phyloP scores from a whole-genome alignment of 2,329 filamentous ascomycete species.

The Trichoderma breve region DNA sequence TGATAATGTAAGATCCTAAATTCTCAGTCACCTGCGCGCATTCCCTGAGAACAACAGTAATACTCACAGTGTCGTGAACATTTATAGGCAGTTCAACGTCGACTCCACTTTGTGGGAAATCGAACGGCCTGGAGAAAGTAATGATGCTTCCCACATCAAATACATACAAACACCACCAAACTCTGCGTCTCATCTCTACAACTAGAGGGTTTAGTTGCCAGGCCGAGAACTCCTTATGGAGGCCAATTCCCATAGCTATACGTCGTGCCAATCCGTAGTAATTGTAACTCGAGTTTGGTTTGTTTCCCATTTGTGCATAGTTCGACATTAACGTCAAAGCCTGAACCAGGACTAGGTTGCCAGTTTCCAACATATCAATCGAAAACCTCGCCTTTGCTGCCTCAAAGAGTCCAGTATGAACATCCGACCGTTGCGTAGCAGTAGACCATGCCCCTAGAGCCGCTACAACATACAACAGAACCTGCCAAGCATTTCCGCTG shows the following conservation, averaged over 20 bases:
- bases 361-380: constrained; percentile 35
- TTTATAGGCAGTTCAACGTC: not conserved
- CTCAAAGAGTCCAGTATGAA: constrained; percentile 8
- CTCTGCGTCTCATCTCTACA: constrained; percentile 37
- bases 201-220: not conserved
- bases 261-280: constrained; percentile 46
- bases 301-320: constrained; percentile 47
- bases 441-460: not conserved
- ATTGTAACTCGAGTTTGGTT: constrained; percentile 49
- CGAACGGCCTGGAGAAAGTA: constrained; percentile 34
- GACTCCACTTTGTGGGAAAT: not conserved
- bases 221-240: constrained; percentile 41
- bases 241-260: constrained; percentile 47
- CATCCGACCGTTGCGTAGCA: not conserved
- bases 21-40: not conserved
- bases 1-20: not conserved
- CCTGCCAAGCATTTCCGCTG: constrained; percentile 33
- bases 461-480: constrained; percentile 33
- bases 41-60: not conserved
- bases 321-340: constrained; percentile 36
- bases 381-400: constrained; percentile 28
- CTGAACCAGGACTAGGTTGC: constrained; percentile 34
- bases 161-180: constrained; percentile 45
- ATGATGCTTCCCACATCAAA: constrained; percentile 47
- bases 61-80: not conserved